Evolutionary conservation across 495 filamentous ascomycete genomes (phyloP).

Genomic region (Neurospora sp.): DNA sequence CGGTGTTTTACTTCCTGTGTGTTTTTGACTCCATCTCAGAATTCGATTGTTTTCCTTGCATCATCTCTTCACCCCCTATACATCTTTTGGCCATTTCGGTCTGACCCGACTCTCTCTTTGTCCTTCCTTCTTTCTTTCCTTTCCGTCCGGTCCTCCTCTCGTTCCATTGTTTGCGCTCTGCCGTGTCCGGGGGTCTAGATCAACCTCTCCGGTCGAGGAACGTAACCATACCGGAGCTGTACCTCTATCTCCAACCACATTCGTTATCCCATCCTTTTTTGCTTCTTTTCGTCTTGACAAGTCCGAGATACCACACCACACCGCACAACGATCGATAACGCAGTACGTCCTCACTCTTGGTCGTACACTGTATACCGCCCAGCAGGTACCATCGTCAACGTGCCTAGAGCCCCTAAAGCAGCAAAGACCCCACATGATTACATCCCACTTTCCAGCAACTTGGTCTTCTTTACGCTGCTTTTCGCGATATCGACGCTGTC

Average conservation of each 20-base stretch:
- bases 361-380: neutral
- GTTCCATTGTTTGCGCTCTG: neutral
- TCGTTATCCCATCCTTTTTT: neutral
- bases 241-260: neutral
- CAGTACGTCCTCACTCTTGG: neutral
- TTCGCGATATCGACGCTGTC: neutral
- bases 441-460: neutral
- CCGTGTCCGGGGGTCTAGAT: neutral
- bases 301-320: neutral
- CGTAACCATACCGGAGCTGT: neutral
- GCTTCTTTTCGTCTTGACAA: neutral
- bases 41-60: neutral
- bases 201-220: neutral
- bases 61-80: neutral
- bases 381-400: neutral
- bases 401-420: neutral
- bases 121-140: neutral
- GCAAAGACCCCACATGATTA: neutral
- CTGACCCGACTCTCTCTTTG: neutral
- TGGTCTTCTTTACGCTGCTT: neutral
- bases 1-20: neutral
- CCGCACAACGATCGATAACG: neutral
- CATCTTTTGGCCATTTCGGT: neutral
- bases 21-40: neutral
- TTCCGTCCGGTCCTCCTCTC: neutral